phyloP scores from a whole-genome alignment of 768 basidiomycete species.

The Russula earlei region DNA sequence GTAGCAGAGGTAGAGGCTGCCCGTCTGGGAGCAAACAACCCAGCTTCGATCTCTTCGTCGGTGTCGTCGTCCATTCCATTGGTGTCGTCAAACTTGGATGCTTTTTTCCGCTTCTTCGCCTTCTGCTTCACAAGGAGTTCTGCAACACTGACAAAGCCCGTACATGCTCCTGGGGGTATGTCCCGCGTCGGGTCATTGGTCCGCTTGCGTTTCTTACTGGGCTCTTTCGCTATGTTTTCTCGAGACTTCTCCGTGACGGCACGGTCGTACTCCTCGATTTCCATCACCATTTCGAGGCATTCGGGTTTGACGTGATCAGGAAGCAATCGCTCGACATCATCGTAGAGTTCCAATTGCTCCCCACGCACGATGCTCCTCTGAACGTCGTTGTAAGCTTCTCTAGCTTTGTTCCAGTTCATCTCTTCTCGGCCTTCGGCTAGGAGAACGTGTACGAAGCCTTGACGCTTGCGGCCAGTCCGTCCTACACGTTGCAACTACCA shows the following conservation, averaged over 20 bases:
- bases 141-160: constrained; percentile 62
- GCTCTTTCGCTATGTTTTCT: constrained; percentile 28
- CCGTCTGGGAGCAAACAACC: constrained; percentile 39
- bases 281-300: constrained; percentile 74
- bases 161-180: constrained; percentile 62
- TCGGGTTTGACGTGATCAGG: constrained; percentile 70
- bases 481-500: constrained; percentile 88
- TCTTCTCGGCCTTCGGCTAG: constrained; percentile 90
- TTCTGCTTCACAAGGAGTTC: constrained; percentile 46
- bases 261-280: constrained; percentile 61
- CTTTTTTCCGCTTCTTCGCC: constrained; percentile 36
- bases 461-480: constrained; percentile 86
- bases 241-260: constrained; percentile 32
- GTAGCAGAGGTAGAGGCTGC: constrained; percentile 39
- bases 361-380: constrained; percentile 83
- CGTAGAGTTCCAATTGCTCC: constrained; percentile 81
- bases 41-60: constrained; percentile 58
- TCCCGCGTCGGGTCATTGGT: constrained; percentile 60
- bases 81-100: constrained; percentile 34
- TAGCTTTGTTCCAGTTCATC: constrained; percentile 79
- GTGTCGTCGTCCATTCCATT: constrained; percentile 57
- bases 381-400: constrained; percentile 77
- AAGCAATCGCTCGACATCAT: constrained; percentile 81
- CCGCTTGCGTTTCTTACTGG: constrained; percentile 53
- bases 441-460: constrained; percentile 83